A percentile compares a stretch with the other conserved stretches of the same genome.
Conservation (phyloP, 2,329 filamentous ascomycete genomes). For the Trichoderma koningii region DNA sequence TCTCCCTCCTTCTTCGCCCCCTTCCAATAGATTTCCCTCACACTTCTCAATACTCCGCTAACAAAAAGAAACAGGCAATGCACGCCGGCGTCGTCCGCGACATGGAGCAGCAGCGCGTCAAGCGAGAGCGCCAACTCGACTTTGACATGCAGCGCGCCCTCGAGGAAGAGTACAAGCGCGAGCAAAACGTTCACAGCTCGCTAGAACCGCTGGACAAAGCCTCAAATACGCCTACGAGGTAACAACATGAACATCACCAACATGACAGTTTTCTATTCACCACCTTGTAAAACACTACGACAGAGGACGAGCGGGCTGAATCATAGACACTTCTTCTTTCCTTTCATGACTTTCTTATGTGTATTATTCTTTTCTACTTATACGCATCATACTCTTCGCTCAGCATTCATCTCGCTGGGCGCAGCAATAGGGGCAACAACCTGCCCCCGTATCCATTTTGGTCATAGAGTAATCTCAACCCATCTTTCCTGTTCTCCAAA, state of each 20-base stretch:
- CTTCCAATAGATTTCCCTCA: neutral
- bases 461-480: constrained; percentile 20
- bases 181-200: constrained; percentile 70
- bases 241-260: constrained; percentile 30
- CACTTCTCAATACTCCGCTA: neutral
- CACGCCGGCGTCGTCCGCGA: constrained; percentile 92
- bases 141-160: constrained; percentile 88
- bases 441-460: constrained; percentile 16
- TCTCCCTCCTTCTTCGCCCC: neutral
- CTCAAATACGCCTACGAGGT: constrained; percentile 32
- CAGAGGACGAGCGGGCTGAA: neutral
- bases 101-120: constrained; percentile 88
- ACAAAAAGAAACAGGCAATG: constrained; percentile 67
- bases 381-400: constrained; percentile 29
- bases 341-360: constrained; percentile 13
- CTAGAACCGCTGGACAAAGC: constrained; percentile 32
- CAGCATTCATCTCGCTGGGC: constrained; percentile 22
- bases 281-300: neutral
- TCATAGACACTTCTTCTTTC: neutral
- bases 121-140: constrained; percentile 86
- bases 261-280: neutral
- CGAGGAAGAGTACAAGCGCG: constrained; percentile 86
- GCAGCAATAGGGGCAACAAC: constrained; percentile 14
- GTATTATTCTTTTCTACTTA: constrained; percentile 31
- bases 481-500: constrained; percentile 8